phyloP scores from a whole-genome alignment of 495 filamentous ascomycete species.

The Daldinia childiae region DNA sequence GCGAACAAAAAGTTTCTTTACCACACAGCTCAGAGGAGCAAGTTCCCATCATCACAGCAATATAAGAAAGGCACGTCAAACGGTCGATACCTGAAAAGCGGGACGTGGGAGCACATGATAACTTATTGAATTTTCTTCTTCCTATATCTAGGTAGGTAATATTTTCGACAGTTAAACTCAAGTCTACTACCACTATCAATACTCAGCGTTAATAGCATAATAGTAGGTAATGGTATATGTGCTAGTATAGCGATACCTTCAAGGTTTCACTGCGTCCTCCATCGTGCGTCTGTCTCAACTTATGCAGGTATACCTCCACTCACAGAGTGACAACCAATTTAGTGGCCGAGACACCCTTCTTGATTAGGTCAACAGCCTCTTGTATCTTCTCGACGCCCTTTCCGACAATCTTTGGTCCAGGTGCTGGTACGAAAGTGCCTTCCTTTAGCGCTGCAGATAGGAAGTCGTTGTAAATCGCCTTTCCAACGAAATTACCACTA shows the following conservation, averaged over 20 bases:
- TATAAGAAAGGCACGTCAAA: background rate
- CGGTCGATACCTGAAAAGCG: background rate
- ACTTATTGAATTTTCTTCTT: background rate
- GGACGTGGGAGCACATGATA: background rate
- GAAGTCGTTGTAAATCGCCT: conserved; percentile 44
- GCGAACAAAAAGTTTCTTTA: background rate
- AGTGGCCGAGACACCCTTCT: conserved; percentile 53
- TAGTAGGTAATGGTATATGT: conserved; percentile 12
- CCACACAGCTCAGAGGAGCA: background rate
- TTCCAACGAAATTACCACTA: conserved; percentile 47
- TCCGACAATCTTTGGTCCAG: conserved; percentile 29
- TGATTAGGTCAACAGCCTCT: conserved; percentile 37
- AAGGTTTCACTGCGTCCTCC: background rate
- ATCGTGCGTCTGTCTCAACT: background rate
- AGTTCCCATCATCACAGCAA: background rate
- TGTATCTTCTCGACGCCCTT: conserved; percentile 36
- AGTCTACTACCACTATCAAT: background rate
- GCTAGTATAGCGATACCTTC: conserved; percentile 7
- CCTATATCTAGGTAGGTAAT: background rate
- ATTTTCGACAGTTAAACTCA: background rate
- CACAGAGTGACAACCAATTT: conserved; percentile 53
- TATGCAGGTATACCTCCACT: conserved; percentile 15
- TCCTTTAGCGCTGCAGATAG: conserved; percentile 25
- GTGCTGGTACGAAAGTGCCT: conserved; percentile 27
- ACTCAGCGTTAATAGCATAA: background rate